Evolutionary conservation across 768 basidiomycete species (phyloP).

Genomic region (Calocybe indica): DNA sequence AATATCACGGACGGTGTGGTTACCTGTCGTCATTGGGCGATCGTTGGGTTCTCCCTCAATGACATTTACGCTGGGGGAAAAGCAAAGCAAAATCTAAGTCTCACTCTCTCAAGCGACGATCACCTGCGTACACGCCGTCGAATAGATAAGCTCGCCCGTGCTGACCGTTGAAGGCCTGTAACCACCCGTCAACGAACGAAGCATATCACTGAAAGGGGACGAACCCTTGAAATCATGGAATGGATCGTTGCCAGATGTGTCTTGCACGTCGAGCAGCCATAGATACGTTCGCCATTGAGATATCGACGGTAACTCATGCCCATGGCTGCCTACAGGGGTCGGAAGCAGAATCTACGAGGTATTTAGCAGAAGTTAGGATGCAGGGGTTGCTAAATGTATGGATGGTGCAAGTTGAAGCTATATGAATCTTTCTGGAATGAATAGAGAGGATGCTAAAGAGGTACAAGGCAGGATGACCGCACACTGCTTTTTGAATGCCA

Average conservation of each 20-base stretch:
- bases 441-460: too few relatives aligned
- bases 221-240: slow-evolving; percentile 84
- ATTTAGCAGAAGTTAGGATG: too few relatives aligned
- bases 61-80: slow-evolving; percentile 72
- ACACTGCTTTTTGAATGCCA: too few relatives aligned
- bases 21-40: slow-evolving; percentile 94
- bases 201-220: slow-evolving; percentile 15
- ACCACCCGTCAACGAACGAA: too few relatives aligned
- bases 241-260: slow-evolving; percentile 91
- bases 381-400: too few relatives aligned
- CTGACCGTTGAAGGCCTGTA: slow-evolving; percentile 92
- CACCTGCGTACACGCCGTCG: slow-evolving; percentile 73
- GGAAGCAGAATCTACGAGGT: too few relatives aligned
- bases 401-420: too few relatives aligned
- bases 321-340: slow-evolving; percentile 35
- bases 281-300: slow-evolving; percentile 79
- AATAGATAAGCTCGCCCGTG: slow-evolving; percentile 95
- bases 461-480: too few relatives aligned
- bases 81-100: slow-evolving; percentile 4
- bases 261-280: slow-evolving; percentile 81
- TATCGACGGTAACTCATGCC: slow-evolving; percentile 89
- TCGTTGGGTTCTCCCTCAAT: slow-evolving; percentile 86
- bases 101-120: background rate
- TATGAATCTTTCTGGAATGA: too few relatives aligned
- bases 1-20: slow-evolving; percentile 94